phyloP scores from a whole-genome alignment of 2,329 filamentous ascomycete species.

The Arthrinium phaeospermum region DNA sequence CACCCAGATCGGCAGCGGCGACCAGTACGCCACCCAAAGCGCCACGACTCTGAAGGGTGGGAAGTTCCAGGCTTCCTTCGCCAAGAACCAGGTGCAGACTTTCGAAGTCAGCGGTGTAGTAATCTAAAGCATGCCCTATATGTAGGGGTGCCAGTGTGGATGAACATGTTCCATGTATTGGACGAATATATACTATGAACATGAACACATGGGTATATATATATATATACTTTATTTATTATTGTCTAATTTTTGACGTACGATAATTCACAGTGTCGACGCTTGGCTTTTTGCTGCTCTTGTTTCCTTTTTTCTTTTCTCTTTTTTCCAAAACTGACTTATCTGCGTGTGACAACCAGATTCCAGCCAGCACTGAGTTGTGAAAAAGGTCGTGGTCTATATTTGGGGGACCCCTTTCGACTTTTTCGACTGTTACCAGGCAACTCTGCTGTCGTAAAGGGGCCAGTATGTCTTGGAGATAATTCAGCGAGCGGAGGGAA shows the following conservation, averaged over 20 bases:
- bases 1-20: constrained; percentile 43
- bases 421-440: background rate
- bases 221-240: background rate
- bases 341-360: background rate
- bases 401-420: background rate
- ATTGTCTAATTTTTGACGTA: background rate
- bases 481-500: background rate
- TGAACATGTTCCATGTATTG: background rate
- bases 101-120: constrained; percentile 40
- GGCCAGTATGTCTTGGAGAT: background rate
- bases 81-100: constrained; percentile 42
- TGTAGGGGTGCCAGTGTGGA: background rate
- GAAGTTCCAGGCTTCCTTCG: constrained; percentile 45
- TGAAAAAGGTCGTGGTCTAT: background rate
- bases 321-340: background rate
- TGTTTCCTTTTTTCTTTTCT: background rate
- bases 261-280: background rate
- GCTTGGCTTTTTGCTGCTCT: background rate
- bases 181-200: background rate
- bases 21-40: constrained; percentile 38
- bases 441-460: background rate
- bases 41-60: constrained; percentile 42
- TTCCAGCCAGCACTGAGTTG: background rate
- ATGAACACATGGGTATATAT: background rate
- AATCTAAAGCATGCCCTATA: background rate